Conservation (phyloP, 2,329 filamentous ascomycete species). For the Arthroderma uncinatum region DNA sequence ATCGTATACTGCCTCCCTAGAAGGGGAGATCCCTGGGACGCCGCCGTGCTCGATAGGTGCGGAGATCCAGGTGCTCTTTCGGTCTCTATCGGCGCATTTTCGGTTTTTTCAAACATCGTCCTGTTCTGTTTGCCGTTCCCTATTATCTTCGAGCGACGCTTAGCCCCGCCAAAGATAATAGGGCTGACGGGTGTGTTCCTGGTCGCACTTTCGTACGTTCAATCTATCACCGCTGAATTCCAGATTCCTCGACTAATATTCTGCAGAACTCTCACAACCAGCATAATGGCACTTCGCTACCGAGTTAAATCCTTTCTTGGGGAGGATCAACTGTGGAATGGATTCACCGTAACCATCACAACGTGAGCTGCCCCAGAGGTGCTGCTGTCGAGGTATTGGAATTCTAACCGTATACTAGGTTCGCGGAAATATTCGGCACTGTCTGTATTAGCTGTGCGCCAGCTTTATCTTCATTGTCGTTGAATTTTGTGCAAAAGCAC, state of each 20-base stretch:
- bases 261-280: not conserved
- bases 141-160: not conserved
- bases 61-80: not conserved
- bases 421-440: slow-evolving; percentile 4
- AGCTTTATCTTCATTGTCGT: not conserved
- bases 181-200: not conserved
- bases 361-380: not conserved
- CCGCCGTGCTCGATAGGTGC: not conserved
- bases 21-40: not conserved
- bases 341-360: slow-evolving; percentile 1
- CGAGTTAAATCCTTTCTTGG: not conserved
- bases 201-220: not conserved
- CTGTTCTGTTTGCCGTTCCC: not conserved
- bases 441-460: slow-evolving; percentile 1
- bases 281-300: slow-evolving; percentile 1
- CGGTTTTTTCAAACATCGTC: not conserved
- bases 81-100: not conserved
- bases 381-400: not conserved
- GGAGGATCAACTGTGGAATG: slow-evolving; percentile 2
- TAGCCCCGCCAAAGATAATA: not conserved
- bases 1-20: slow-evolving; percentile 1
- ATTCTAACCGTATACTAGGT: not conserved
- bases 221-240: not conserved
- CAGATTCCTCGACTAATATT: not conserved
- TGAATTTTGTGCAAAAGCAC: not conserved